Evolutionary conservation across 176 grass and related monocot genomes (phyloP).

Genomic region (Neostapfia colusana): DNA sequence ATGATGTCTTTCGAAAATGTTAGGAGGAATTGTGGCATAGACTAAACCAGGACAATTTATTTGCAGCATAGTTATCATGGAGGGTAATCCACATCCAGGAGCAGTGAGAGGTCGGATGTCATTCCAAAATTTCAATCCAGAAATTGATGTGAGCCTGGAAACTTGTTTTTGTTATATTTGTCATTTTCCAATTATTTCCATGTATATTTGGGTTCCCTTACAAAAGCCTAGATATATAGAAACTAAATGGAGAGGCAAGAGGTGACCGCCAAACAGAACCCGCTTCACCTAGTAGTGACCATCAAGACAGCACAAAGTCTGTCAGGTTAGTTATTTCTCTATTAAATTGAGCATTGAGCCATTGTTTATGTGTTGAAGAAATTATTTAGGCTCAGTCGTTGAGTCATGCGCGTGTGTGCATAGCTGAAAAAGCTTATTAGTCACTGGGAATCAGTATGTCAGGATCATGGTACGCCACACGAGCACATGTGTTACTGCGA

Average conservation of each 20-base stretch:
- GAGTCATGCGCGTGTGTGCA: neutral
- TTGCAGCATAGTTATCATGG: conserved; percentile 86
- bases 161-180: conserved; percentile 22
- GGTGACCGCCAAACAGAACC: conserved; percentile 44
- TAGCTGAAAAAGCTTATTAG: neutral
- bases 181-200: conserved; percentile 7
- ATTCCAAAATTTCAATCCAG: conserved; percentile 87
- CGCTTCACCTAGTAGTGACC: conserved; percentile 50
- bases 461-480: neutral
- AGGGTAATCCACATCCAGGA: conserved; percentile 84
- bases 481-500: neutral
- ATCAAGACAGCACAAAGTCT: conserved; percentile 39
- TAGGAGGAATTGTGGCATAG: neutral
- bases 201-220: conserved; percentile 38
- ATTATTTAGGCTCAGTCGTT: neutral
- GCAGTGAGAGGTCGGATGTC: conserved; percentile 86
- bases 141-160: conserved; percentile 70
- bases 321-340: conserved; percentile 49
- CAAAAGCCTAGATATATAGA: conserved; percentile 63
- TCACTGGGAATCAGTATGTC: neutral
- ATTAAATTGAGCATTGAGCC: neutral
- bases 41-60: neutral
- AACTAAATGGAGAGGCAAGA: conserved; percentile 75
- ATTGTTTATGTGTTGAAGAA: neutral
- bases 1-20: neutral